Percentiles rank a stretch among this genome's conserved stretches.
phyloP scores from a whole-genome alignment of 139 green algal genomes.

The Picochlorum sp. region DNA sequence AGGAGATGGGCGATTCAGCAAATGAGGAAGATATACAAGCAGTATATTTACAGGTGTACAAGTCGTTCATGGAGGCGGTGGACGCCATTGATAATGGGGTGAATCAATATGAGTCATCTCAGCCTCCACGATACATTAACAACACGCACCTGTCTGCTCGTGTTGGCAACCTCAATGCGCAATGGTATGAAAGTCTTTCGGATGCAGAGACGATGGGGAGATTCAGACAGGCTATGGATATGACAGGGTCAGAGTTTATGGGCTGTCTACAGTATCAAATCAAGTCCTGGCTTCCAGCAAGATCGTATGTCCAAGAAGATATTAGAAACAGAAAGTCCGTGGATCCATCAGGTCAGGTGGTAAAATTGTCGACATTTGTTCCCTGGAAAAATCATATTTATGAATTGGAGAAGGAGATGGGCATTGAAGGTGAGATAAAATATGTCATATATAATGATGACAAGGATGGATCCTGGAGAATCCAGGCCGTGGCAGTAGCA shows the following conservation, averaged over 20 bases:
- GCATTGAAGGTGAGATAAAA: slow-evolving; percentile 35
- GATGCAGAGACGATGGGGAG: slow-evolving; percentile 39
- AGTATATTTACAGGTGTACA: slow-evolving; percentile 88
- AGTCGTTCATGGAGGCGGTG: slow-evolving; percentile 88
- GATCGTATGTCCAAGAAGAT: slow-evolving; percentile 49
- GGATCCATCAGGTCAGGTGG: slow-evolving; percentile 54
- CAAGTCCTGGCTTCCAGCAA: slow-evolving; percentile 78
- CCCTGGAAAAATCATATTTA: slow-evolving; percentile 98
- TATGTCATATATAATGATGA: slow-evolving; percentile 72
- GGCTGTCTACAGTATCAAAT: slow-evolving; percentile 49
- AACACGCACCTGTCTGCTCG: slow-evolving; percentile 74
- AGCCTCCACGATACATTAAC: slow-evolving; percentile 65
- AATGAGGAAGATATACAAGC: slow-evolving; percentile 58
- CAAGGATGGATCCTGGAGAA: slow-evolving; percentile 67
- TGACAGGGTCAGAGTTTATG: slow-evolving; percentile 83
- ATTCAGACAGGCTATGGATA: slow-evolving; percentile 76
- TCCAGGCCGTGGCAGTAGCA: slow-evolving; percentile 69
- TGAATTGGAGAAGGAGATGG: slow-evolving; percentile 81
- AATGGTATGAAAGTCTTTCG: slow-evolving; percentile 64
- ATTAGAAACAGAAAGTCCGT: slow-evolving; percentile 37
- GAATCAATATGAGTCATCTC: slow-evolving; percentile 56
- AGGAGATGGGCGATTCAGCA: slow-evolving; percentile 31
- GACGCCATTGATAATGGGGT: slow-evolving; percentile 96
- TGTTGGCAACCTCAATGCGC: slow-evolving; percentile 79
- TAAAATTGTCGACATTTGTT: slow-evolving; percentile 48